Evolutionary conservation across 2,329 filamentous ascomycete genomes (phyloP).

Genomic region (Pseudopyrenochaeta lycopersici): DNA sequence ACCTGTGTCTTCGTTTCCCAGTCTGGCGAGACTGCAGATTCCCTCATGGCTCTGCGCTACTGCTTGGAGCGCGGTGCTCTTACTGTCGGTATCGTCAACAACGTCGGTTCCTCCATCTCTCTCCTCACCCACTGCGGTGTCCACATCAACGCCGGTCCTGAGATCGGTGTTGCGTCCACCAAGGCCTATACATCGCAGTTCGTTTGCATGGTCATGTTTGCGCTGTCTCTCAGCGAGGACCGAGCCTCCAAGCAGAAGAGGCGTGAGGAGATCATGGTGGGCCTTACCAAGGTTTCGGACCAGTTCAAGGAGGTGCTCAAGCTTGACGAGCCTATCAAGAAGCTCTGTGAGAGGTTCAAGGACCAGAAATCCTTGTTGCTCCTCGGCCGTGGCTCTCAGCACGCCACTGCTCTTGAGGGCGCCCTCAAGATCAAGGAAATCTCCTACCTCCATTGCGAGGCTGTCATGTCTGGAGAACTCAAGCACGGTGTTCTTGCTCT

Average conservation of each 20-base stretch:
- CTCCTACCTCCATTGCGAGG: constrained; percentile 98
- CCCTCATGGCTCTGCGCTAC: constrained; percentile 95
- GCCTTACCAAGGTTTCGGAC: constrained; percentile 82
- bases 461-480: constrained; percentile 99
- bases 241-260: constrained; percentile 92
- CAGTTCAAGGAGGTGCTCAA: constrained; percentile 94
- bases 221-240: constrained; percentile 93
- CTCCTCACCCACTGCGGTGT: constrained; percentile 99
- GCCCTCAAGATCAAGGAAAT: constrained; percentile 99
- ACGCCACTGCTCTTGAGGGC: constrained; percentile 94
- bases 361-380: constrained; percentile 96
- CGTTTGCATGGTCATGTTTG: constrained; percentile 99
- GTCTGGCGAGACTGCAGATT: constrained; percentile 98
- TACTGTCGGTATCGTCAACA: constrained; percentile 98
- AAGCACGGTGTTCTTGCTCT: constrained; percentile 98
- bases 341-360: constrained; percentile 93
- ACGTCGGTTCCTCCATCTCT: constrained; percentile 97
- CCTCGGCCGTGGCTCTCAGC: constrained; percentile 93
- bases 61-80: constrained; percentile 96
- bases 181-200: constrained; percentile 99
- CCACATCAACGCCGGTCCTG: constrained; percentile 97
- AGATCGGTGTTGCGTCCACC: constrained; percentile 98
- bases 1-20: constrained; percentile 99
- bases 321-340: constrained; percentile 93
- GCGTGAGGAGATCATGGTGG: constrained; percentile 95